phyloP scores from a whole-genome alignment of 371 early-diverging fungal genomes.

The Rhizopus delemar region DNA sequence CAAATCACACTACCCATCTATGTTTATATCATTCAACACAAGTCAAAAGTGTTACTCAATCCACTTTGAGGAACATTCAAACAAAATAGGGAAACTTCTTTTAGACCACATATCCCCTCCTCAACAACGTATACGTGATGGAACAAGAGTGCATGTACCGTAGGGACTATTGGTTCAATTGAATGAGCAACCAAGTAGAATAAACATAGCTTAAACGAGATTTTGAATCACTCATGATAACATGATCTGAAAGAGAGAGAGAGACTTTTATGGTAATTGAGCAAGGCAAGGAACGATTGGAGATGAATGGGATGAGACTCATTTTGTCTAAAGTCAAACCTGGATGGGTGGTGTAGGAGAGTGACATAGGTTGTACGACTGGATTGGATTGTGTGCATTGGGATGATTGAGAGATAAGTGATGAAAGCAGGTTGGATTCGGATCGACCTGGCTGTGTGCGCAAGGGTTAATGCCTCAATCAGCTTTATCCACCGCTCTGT shows the following conservation, averaged over 20 bases:
- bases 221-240: conserved; percentile 51
- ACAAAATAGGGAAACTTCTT: background rate
- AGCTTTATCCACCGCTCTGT: conserved; percentile 20
- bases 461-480: conserved; percentile 34
- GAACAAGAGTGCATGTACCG: conserved; percentile 35
- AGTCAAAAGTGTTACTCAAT: conserved; percentile 13
- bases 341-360: conserved; percentile 72
- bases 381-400: conserved; percentile 42
- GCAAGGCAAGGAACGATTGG: conserved; percentile 62
- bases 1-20: conserved; percentile 35
- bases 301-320: conserved; percentile 71
- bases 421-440: conserved; percentile 56
- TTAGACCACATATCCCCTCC: conserved; percentile 4
- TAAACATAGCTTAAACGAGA: conserved; percentile 60
- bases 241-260: conserved; percentile 52
- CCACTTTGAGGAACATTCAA: too few relatives aligned
- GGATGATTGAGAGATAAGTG: conserved; percentile 57
- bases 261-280: conserved; percentile 38
- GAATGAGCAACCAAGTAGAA: conserved; percentile 54
- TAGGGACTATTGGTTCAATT: conserved; percentile 50
- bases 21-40: conserved; percentile 51
- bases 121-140: background rate
- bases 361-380: conserved; percentile 59
- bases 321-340: conserved; percentile 68
- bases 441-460: conserved; percentile 50